Evolutionary conservation across 2,329 filamentous ascomycete species (phyloP).

Genomic region (Fragosphaeria purpurea): DNA sequence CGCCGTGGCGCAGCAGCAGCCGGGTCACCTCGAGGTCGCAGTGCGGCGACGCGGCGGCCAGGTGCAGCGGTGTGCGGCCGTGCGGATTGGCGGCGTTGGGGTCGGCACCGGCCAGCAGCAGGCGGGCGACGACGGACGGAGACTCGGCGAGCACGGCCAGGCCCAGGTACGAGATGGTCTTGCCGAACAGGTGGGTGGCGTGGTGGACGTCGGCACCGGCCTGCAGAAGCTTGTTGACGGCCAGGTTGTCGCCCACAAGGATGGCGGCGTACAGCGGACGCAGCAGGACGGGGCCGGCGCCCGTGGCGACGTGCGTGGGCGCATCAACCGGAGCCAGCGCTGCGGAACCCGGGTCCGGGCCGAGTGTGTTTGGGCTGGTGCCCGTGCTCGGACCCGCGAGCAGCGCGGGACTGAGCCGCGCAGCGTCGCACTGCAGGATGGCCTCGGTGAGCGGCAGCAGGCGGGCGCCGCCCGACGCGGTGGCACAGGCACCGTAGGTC

Average conservation of each 20-base stretch:
- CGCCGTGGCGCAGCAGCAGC: slow-evolving; percentile 40
- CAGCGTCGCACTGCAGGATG: neutral
- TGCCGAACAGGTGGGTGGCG: neutral
- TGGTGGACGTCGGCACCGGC: slow-evolving; percentile 2
- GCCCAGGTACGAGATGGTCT: neutral
- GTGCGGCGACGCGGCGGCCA: slow-evolving; percentile 31
- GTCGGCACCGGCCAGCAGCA: slow-evolving; percentile 39
- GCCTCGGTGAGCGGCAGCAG: slow-evolving; percentile 1
- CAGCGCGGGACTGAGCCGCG: neutral
- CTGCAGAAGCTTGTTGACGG: neutral
- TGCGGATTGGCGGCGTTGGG: slow-evolving; percentile 37
- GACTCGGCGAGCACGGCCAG: slow-evolving; percentile 4
- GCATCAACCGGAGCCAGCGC: neutral
- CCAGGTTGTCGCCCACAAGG: slow-evolving; percentile 4
- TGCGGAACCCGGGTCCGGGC: no score
- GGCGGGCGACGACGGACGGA: slow-evolving; percentile 3
- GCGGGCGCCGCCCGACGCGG: neutral
- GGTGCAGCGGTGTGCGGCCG: slow-evolving; percentile 36
- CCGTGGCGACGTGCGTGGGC: neutral
- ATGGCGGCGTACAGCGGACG: slow-evolving; percentile 5
- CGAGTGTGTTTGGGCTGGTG: no score
- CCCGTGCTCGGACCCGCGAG: neutral
- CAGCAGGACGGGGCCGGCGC: neutral
- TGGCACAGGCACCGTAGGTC: slow-evolving; percentile 2
- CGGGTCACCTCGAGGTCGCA: slow-evolving; percentile 34